Conservation (phyloP, 2,329 filamentous ascomycete genomes). For the Fusarium zealandicum region DNA sequence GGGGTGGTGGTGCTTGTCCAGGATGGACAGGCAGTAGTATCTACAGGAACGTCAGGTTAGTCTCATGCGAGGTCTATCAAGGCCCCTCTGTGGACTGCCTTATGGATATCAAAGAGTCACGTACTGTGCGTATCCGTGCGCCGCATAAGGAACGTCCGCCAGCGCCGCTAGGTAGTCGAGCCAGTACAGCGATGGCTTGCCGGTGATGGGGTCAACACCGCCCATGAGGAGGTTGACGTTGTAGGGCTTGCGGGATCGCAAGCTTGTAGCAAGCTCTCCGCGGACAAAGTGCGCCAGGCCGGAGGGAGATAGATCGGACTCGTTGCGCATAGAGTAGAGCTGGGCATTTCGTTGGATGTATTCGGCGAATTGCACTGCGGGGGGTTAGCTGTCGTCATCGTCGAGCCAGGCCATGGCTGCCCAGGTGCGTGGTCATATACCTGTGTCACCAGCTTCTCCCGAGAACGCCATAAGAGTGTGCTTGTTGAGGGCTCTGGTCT, state of each 20-base stretch:
- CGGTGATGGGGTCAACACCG: slow-evolving; percentile 89
- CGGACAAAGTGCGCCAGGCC: slow-evolving; percentile 94
- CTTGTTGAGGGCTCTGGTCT: slow-evolving; percentile 91
- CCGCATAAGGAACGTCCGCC: slow-evolving; percentile 90
- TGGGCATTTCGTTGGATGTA: slow-evolving; percentile 99
- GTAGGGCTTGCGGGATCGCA: slow-evolving; percentile 93
- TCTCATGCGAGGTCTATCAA: background rate
- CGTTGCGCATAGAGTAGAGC: slow-evolving; percentile 98
- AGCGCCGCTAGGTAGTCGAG: slow-evolving; percentile 93
- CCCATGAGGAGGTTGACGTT: slow-evolving; percentile 96
- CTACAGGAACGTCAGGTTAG: slow-evolving; percentile 51
- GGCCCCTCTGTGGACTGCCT: background rate
- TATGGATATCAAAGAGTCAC: slow-evolving; percentile 42
- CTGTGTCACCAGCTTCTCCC: slow-evolving; percentile 94
- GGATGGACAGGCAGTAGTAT: slow-evolving; percentile 97
- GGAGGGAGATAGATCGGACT: slow-evolving; percentile 86
- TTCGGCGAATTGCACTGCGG: slow-evolving; percentile 95
- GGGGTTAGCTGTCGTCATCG: slow-evolving; percentile 35
- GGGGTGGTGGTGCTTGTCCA: slow-evolving; percentile 98
- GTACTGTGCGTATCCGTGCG: slow-evolving; percentile 97
- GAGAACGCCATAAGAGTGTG: slow-evolving; percentile 95
- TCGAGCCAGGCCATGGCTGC: slow-evolving; percentile 6
- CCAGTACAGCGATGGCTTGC: slow-evolving; percentile 95
- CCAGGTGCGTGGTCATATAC: slow-evolving; percentile 54
- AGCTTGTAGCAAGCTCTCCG: slow-evolving; percentile 86